These are phyloP conservation scores for Pseudogymnoascus sp. DNA, from an alignment of 2,329 filamentous ascomycete genomes.

Conservation along the genomic window DNA sequence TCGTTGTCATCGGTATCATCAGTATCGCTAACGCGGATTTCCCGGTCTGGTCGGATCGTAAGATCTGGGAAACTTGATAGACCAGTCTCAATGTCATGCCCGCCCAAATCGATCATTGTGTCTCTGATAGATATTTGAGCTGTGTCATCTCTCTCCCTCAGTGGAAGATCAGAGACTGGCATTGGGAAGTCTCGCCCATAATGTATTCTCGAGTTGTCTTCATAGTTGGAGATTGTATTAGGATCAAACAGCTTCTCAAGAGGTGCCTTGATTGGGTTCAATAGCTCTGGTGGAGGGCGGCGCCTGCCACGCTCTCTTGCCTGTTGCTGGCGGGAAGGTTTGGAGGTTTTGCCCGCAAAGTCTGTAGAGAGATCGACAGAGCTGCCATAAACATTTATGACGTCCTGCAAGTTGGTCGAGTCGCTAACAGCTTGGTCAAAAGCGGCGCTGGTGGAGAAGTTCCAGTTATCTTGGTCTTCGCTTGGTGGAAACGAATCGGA, in stretches of 20 bases:
- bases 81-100: constrained; percentile 47
- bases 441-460: constrained; percentile 57
- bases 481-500: constrained; percentile 36
- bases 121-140: constrained; percentile 44
- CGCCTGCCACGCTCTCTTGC: constrained; percentile 30
- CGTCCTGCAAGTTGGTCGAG: constrained; percentile 46
- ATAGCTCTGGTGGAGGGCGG: constrained; percentile 48
- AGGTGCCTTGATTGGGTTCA: constrained; percentile 49
- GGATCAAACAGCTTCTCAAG: constrained; percentile 59
- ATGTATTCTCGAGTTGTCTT: constrained; percentile 54
- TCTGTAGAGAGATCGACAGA: constrained; percentile 44
- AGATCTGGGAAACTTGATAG: constrained; percentile 52
- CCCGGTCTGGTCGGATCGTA: constrained; percentile 38
- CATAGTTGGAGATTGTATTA: constrained; percentile 55
- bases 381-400: constrained; percentile 53
- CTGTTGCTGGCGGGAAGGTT: constrained; percentile 36
- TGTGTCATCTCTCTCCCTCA: constrained; percentile 44
- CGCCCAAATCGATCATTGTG: constrained; percentile 55
- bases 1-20: constrained; percentile 19
- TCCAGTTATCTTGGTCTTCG: constrained; percentile 53
- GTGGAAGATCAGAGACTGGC: constrained; percentile 46
- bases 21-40: constrained; percentile 13
- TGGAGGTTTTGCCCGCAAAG: constrained; percentile 41
- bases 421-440: constrained; percentile 50
- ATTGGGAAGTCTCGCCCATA: constrained; percentile 42